These are phyloP conservation scores for Babjeviella inositovora DNA, from an alignment of 805 yeast genomes.

Conservation along the genomic window DNA sequence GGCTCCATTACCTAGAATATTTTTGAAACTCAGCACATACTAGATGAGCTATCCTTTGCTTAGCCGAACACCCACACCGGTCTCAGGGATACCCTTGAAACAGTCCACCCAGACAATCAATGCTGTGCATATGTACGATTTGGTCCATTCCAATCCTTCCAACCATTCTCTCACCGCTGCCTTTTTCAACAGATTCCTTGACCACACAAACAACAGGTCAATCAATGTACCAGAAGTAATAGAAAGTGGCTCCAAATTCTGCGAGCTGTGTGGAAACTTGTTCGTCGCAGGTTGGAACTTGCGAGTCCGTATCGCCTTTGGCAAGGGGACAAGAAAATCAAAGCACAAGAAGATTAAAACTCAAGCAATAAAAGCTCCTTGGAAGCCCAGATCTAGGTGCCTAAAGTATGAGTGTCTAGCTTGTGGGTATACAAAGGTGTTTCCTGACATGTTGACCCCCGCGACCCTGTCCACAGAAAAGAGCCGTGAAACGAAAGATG, in stretches of 20 bases:
- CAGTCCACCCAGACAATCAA: too few relatives aligned
- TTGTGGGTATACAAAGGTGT: slow-evolving; percentile 7
- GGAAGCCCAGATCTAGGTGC: slow-evolving; percentile 5
- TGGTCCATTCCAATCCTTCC: slow-evolving; percentile 29
- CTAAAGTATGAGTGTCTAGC: slow-evolving; percentile 10
- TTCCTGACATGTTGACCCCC: slow-evolving; percentile 3
- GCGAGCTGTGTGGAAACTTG: slow-evolving; percentile 11
- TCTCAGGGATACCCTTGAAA: too few relatives aligned
- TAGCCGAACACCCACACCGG: too few relatives aligned
- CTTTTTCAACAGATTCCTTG: slow-evolving; percentile 10
- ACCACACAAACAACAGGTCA: slow-evolving; percentile 10
- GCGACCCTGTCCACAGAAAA: not conserved
- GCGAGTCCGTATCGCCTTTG: slow-evolving; percentile 6
- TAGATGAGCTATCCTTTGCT: too few relatives aligned
- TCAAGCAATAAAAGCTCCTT: not conserved
- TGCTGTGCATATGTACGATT: too few relatives aligned
- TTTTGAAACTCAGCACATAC: too few relatives aligned
- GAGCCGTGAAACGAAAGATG: not conserved
- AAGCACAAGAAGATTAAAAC: slow-evolving; percentile 1
- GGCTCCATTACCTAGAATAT: too few relatives aligned
- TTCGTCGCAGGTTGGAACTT: slow-evolving; percentile 12
- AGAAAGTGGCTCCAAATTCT: slow-evolving; percentile 8
- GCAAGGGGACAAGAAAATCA: slow-evolving; percentile 2
- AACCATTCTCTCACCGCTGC: slow-evolving; percentile 13
- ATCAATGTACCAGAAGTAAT: slow-evolving; percentile 7